Percentiles rank a stretch among this genome's conserved stretches.
These are phyloP conservation scores for Teunomyces barrocoloradensis DNA, from an alignment of 805 yeast species.

Conservation along the genomic window DNA sequence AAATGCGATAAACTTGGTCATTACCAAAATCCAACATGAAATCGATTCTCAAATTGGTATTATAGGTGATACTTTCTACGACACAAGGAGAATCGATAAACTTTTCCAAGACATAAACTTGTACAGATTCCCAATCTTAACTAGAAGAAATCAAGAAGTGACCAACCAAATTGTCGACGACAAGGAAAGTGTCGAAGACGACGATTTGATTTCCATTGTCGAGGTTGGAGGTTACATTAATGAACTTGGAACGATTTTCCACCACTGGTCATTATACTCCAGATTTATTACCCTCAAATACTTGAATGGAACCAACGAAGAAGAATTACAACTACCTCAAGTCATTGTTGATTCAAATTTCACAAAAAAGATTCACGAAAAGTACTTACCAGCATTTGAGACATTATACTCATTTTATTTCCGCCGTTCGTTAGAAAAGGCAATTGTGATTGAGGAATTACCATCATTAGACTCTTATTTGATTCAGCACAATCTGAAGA, in stretches of 20 bases:
- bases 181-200: conserved; percentile 25
- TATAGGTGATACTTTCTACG: conserved; percentile 82
- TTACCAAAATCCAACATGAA: conserved; percentile 76
- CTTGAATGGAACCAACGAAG: conserved; percentile 21
- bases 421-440: conserved; percentile 75
- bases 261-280: conserved; percentile 81
- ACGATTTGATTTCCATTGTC: conserved; percentile 49
- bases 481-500: not conserved
- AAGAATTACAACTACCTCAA: conserved; percentile 43
- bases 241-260: conserved; percentile 74
- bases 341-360: conserved; percentile 55
- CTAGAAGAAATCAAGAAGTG: conserved; percentile 12
- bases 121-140: conserved; percentile 41
- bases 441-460: conserved; percentile 69
- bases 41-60: conserved; percentile 92
- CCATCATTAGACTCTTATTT: conserved; percentile 7
- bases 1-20: conserved; percentile 59
- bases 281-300: conserved; percentile 71
- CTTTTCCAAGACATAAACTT: conserved; percentile 51
- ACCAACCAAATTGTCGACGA: conserved; percentile 11
- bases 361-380: conserved; percentile 50
- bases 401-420: conserved; percentile 62
- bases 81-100: conserved; percentile 59
- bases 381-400: conserved; percentile 63
- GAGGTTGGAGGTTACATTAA: conserved; percentile 63